These are phyloP conservation scores for Lentinula edodes DNA, from an alignment of 768 basidiomycete genomes.

Conservation along the genomic window DNA sequence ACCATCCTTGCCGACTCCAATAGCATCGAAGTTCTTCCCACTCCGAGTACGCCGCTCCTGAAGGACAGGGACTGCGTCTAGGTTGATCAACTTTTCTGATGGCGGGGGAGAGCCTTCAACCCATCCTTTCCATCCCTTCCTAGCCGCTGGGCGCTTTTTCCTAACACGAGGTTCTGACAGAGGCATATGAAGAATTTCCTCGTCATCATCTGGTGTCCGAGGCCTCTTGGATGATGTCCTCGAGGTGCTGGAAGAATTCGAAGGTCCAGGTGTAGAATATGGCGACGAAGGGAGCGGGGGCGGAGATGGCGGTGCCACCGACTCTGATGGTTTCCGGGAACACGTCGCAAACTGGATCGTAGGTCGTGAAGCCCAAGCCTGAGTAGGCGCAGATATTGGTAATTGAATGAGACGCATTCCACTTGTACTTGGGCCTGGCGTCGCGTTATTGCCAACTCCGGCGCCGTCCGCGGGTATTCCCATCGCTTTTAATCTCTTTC, in stretches of 20 bases:
- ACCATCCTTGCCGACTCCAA: constrained; percentile 68
- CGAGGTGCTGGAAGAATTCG: constrained; percentile 67
- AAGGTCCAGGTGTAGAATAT: constrained; percentile 70
- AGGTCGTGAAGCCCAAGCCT: constrained; percentile 68
- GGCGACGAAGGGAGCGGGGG: constrained; percentile 48
- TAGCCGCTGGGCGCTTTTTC: constrained; percentile 59
- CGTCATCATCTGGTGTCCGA: constrained; percentile 64
- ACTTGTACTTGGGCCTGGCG: constrained; percentile 24
- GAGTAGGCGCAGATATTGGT: constrained; percentile 29
- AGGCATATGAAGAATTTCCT: constrained; percentile 22
- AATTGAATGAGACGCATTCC: constrained; percentile 18
- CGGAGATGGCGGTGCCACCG: constrained; percentile 64
- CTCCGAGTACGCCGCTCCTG: constrained; percentile 76
- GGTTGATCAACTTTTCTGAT: constrained; percentile 75
- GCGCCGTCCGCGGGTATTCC: constrained; percentile 15
- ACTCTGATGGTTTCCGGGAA: constrained; percentile 53
- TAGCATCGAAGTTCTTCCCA: constrained; percentile 81
- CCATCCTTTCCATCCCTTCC: constrained; percentile 91
- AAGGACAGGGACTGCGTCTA: constrained; percentile 66
- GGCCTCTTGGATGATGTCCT: constrained; percentile 78
- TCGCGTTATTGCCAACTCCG: constrained; percentile 23
- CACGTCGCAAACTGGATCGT: constrained; percentile 66
- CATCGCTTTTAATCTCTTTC: constrained; percentile 33
- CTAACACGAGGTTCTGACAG: constrained; percentile 28
- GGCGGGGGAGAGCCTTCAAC: constrained; percentile 81